Evolutionary conservation across 169 alveolate genomes (phyloP), one percentile per base, ranked within the genome.

Genomic region (Eimeria sp.): DNA sequence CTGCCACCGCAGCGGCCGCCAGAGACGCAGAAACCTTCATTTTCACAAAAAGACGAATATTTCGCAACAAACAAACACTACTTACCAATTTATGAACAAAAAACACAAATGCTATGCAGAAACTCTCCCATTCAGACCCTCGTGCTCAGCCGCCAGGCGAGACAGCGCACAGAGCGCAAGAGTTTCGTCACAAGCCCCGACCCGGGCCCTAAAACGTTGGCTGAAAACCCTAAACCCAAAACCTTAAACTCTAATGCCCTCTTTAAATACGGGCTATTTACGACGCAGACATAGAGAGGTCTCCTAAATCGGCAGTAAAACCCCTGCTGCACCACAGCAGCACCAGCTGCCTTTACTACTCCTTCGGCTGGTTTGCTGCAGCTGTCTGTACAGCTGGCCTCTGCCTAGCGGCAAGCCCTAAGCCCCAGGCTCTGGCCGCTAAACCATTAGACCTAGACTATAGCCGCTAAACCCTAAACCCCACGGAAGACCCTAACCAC

Each of bases 111-210:
- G n/a, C 57, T 45, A 43, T 18, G 14, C 61, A 43, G 70, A 25
- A 43, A 43, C 63, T 18, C 58, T 20, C 16, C 65, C 16, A 13
- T 22, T 13, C 27, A 27, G 47, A n/a, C n/a, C 27, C 47, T 27
- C 10, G 6, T 18, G 84, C 9, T n/a, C 25, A 30, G 25, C 22
- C 43, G 84, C 54, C 67, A 25, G 49, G 89, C 89, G 89, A 78
- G 89, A 78, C 89, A 78, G 89, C 40, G 89, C 89, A 25, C 65
- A 78, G 61, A 78, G 89, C 22, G 89, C 65, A 54, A 78, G 67
- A 14, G 89, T 45, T 20, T 67, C 16, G 14, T 22, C 84, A 27
- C n/a, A 30, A 73, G 57, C 57, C 84, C 43, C 30, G n/a, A 73
- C 84, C 84, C 84, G 18, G 34, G 34, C 47, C 47, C 54, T 45